These are phyloP conservation scores for Thelonectria discophora DNA, from an alignment of 2,329 filamentous ascomycete genomes.

Conservation along the genomic window DNA sequence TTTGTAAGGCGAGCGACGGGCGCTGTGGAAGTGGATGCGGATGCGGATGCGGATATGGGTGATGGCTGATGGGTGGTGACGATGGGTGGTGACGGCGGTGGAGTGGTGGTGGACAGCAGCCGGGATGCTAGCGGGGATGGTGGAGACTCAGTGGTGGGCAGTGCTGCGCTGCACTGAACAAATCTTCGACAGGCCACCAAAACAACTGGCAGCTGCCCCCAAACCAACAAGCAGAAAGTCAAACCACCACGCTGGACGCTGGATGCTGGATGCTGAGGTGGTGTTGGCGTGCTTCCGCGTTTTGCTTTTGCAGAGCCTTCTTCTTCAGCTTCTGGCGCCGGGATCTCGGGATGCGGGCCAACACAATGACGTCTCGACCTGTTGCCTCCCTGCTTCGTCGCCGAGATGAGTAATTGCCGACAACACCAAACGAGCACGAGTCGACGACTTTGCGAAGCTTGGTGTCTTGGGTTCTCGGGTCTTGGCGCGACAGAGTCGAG, in stretches of 20 bases:
- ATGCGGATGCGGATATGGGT: neutral
- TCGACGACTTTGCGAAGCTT: neutral
- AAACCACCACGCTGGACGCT: slow-evolving; percentile 5
- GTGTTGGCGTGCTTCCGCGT: neutral
- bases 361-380: slow-evolving; percentile 4
- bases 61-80: slow-evolving; percentile 2
- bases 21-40: neutral
- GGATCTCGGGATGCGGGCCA: slow-evolving; percentile 13
- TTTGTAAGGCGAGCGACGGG: slow-evolving; percentile 16
- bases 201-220: slow-evolving; percentile 1
- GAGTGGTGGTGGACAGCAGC: slow-evolving; percentile 3
- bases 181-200: slow-evolving; percentile 12
- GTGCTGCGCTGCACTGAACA: slow-evolving; percentile 20
- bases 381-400: slow-evolving; percentile 4
- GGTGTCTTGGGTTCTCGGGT: too few relatives aligned
- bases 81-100: slow-evolving; percentile 3
- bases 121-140: slow-evolving; percentile 6
- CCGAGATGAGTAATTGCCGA: slow-evolving; percentile 7
- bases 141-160: slow-evolving; percentile 20
- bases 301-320: neutral
- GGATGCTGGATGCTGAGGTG: too few relatives aligned
- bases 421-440: neutral
- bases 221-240: neutral
- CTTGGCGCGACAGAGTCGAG: neutral
- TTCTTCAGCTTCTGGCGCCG: neutral